Evolutionary conservation across 2,329 filamentous ascomycete genomes (phyloP).

Genomic region (Ascochyta lentis): DNA sequence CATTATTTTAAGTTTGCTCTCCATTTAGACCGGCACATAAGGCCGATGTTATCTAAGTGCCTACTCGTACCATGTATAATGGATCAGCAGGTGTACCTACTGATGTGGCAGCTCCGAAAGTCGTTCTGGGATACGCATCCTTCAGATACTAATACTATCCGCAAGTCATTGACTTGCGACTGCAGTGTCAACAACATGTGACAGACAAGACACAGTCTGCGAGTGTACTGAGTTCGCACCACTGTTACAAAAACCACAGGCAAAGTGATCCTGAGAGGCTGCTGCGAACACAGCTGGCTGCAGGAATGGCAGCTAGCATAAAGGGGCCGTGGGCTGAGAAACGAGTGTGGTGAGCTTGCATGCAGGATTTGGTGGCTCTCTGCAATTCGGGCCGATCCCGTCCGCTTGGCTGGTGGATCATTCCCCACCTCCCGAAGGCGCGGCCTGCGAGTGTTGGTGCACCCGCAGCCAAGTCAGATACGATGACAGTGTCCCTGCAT

Average conservation of each 20-base stretch:
- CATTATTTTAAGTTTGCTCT: neutral
- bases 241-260: neutral
- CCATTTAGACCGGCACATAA: too few relatives aligned
- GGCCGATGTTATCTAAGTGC: too few relatives aligned
- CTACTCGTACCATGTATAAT: neutral
- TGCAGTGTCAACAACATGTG: neutral
- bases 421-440: neutral
- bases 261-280: too few relatives aligned
- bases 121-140: neutral
- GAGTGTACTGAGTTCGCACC: neutral
- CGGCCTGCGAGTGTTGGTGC: too few relatives aligned
- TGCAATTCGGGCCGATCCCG: neutral
- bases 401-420: neutral
- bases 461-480: neutral
- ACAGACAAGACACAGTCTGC: too few relatives aligned
- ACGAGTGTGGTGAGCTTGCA: neutral
- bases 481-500: neutral
- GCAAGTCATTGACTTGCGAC: neutral
- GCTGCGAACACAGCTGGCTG: neutral
- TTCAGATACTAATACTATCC: neutral
- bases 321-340: neutral
- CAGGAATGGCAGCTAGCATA: neutral
- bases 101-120: neutral
- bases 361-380: conserved; percentile 4
- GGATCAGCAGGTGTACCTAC: too few relatives aligned